A percentile compares a stretch with the other conserved stretches of the same genome.
Evolutionary conservation across 257 asterid genomes (phyloP).

Genomic region (Nicotiana noctiflora): DNA sequence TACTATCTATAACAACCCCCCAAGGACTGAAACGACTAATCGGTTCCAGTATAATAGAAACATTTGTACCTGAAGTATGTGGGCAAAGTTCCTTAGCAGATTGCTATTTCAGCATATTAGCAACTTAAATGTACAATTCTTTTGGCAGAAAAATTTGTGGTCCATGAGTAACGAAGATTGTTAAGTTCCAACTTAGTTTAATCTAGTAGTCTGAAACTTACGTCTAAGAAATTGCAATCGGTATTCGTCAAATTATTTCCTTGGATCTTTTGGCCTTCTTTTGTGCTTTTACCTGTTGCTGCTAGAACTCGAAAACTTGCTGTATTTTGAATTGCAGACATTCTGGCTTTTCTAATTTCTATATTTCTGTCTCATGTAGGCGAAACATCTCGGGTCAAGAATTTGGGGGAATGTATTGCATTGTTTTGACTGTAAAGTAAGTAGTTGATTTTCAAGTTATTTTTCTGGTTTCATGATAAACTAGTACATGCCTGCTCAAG

Average conservation of each 20-base stretch:
- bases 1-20: neutral
- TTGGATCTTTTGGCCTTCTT: neutral
- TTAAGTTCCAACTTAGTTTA: neutral
- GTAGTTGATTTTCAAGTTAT: slow-evolving; percentile 17
- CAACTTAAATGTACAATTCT: neutral
- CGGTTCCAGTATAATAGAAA: neutral
- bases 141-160: neutral
- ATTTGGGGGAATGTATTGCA: slow-evolving; percentile 95
- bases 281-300: neutral
- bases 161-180: neutral
- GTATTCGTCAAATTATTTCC: neutral
- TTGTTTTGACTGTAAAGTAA: slow-evolving; percentile 79
- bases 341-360: neutral
- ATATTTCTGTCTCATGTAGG: slow-evolving; percentile 42
- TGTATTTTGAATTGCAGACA: neutral
- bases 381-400: slow-evolving; percentile 98
- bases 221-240: neutral
- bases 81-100: neutral
- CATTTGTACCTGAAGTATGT: neutral
- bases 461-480: neutral
- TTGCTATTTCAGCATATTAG: neutral
- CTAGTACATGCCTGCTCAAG: neutral
- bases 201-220: neutral
- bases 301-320: neutral
- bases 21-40: neutral